These are phyloP conservation scores for Periconia sp. DNA, from an alignment of 2,329 filamentous ascomycete species.

Conservation along the genomic window DNA sequence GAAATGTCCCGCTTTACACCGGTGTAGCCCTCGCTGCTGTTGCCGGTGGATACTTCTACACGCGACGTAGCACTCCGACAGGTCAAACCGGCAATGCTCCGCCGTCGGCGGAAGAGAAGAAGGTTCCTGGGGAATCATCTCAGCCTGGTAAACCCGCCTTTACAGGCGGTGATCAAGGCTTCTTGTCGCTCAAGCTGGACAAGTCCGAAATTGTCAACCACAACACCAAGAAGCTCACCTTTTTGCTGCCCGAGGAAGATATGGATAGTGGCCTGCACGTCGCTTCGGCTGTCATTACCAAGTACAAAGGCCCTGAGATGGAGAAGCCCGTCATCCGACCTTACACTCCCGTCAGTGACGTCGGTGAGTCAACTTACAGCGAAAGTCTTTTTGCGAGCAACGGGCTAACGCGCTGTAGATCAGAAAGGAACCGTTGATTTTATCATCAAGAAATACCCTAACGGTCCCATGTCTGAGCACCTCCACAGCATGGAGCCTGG, in stretches of 20 bases:
- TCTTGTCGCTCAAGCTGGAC: constrained; percentile 77
- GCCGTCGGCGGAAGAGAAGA: constrained; percentile 39
- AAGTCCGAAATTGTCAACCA: constrained; percentile 80
- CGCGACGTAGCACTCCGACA: constrained; percentile 31
- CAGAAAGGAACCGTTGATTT: constrained; percentile 81
- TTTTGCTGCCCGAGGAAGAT: constrained; percentile 81
- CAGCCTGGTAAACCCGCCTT: constrained; percentile 58
- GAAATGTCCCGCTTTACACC: constrained; percentile 54
- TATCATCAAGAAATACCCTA: constrained; percentile 86
- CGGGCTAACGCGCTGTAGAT: constrained; percentile 50
- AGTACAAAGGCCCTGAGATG: constrained; percentile 80
- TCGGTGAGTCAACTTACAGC: constrained; percentile 56
- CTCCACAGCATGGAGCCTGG: constrained; percentile 80
- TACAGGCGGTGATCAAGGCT: constrained; percentile 87
- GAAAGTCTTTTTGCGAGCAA: background rate
- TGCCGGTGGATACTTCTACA: constrained; percentile 57
- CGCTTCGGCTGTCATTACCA: constrained; percentile 84
- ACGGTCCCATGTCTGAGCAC: constrained; percentile 89
- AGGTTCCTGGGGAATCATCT: constrained; percentile 43
- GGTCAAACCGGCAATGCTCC: constrained; percentile 26
- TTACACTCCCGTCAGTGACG: constrained; percentile 90
- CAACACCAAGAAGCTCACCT: constrained; percentile 92
- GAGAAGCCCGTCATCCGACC: constrained; percentile 87
- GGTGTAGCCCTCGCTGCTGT: constrained; percentile 61
- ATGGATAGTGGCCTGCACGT: constrained; percentile 80